A percentile compares a stretch with the other conserved stretches of the same genome.
phyloP scores from a whole-genome alignment of 2,329 filamentous ascomycete genomes.

The Epichloe sibirici region DNA sequence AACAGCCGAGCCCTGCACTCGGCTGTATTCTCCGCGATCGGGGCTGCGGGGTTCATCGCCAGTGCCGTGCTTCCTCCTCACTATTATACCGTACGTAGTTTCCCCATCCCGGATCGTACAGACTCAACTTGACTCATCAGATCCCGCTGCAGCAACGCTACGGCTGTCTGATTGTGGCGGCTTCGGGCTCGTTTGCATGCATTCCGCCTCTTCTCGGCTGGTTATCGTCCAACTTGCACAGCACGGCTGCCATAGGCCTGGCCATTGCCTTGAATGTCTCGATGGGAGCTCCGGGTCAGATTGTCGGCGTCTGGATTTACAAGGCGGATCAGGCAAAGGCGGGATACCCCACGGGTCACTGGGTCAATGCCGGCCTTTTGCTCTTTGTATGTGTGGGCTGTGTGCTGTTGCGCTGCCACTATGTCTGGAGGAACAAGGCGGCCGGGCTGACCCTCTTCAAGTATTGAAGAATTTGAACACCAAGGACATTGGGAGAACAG shows the following conservation, averaged over 20 bases:
- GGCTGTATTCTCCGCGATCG: constrained; percentile 29
- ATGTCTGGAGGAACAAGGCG: neutral
- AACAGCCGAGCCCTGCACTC: constrained; percentile 28
- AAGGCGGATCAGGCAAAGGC: constrained; percentile 44
- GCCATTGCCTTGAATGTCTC: constrained; percentile 61
- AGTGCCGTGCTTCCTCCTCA: constrained; percentile 48
- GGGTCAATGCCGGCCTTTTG: constrained; percentile 49
- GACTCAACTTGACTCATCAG: no score
- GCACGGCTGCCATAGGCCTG: constrained; percentile 51
- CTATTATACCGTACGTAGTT: constrained; percentile 34
- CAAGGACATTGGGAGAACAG: no score
- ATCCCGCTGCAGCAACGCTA: constrained; percentile 46
- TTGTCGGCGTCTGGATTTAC: constrained; percentile 64
- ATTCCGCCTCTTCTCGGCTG: constrained; percentile 61
- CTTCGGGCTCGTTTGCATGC: constrained; percentile 53
- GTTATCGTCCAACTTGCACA: constrained; percentile 55
- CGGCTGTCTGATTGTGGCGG: constrained; percentile 55
- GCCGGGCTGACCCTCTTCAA: neutral
- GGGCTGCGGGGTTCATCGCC: constrained; percentile 40
- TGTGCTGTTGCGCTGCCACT: neutral
- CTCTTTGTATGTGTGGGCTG: constrained; percentile 34
- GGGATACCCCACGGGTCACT: constrained; percentile 61
- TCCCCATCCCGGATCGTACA: no score
- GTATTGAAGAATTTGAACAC: neutral
- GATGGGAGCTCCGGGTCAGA: constrained; percentile 56